phyloP scores from a whole-genome alignment of 1,139 yeast species.

The Kodamaea suecica region DNA sequence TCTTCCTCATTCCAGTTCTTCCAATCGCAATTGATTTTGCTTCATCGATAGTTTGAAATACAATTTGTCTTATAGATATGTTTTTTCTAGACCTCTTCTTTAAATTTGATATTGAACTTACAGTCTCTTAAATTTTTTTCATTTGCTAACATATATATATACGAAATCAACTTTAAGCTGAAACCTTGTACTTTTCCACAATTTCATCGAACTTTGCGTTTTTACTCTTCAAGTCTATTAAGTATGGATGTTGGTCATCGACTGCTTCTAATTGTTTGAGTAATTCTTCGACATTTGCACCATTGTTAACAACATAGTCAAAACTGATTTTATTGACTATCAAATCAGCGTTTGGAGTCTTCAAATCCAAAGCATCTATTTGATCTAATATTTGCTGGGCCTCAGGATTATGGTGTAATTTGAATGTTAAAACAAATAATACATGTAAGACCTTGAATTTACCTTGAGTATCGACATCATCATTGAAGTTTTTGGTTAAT shows the following conservation, averaged over 20 bases:
- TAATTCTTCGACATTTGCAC: conserved; percentile 39
- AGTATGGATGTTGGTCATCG: conserved; percentile 49
- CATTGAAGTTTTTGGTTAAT: conserved; percentile 45
- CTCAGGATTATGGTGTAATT: conserved; percentile 46
- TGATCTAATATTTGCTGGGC: conserved; percentile 47
- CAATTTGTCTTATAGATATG: neutral
- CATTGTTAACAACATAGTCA: conserved; percentile 48
- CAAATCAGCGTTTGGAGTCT: conserved; percentile 36
- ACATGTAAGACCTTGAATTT: conserved; percentile 36
- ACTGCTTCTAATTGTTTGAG: conserved; percentile 37
- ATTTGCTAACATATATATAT: neutral
- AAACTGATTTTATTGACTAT: conserved; percentile 57
- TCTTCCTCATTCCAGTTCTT: too few species aligned
- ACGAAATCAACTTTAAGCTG: neutral
- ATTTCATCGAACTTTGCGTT: conserved; percentile 53
- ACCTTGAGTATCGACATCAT: conserved; percentile 35
- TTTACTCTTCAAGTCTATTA: conserved; percentile 52
- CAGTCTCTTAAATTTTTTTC: neutral
- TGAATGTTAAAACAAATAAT: conserved; percentile 42
- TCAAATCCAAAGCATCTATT: conserved; percentile 31
- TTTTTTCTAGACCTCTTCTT: neutral
- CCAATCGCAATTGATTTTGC: neutral
- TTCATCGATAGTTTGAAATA: neutral
- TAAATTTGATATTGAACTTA: neutral
- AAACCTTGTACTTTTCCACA: conserved; percentile 45